These are phyloP conservation scores for Coemansia sp. DNA, from an alignment of 192 early-diverging fungal species.

Conservation along the genomic window DNA sequence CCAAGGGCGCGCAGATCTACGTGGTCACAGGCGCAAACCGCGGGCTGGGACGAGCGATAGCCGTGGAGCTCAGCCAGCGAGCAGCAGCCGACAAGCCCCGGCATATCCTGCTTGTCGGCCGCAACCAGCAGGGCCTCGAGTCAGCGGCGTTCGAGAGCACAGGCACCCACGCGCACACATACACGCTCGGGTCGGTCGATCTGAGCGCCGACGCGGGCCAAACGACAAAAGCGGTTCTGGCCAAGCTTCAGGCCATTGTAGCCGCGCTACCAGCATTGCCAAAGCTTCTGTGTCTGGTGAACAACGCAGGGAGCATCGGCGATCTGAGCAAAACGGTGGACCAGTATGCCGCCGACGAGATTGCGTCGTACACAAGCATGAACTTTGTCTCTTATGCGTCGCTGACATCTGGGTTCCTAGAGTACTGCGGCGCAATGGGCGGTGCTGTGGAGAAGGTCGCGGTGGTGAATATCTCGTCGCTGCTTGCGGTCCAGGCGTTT, in stretches of 20 bases:
- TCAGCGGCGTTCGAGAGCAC: constrained; percentile 15
- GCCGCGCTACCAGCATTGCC: background rate
- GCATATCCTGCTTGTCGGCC: constrained; percentile 61
- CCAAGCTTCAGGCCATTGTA: constrained; percentile 4
- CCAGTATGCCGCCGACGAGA: constrained; percentile 53
- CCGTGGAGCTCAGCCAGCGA: constrained; percentile 35
- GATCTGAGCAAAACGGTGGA: constrained; percentile 60
- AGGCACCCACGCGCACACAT: constrained; percentile 14
- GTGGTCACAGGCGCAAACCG: constrained; percentile 67
- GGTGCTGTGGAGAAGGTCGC: constrained; percentile 18
- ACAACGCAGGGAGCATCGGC: constrained; percentile 75
- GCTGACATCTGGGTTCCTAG: constrained; percentile 45
- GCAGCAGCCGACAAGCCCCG: constrained; percentile 24
- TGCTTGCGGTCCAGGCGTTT: constrained; percentile 70
- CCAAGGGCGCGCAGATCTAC: constrained; percentile 14
- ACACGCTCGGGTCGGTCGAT: constrained; percentile 21
- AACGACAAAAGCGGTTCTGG: constrained; percentile 8
- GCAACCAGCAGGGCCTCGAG: constrained; percentile 39
- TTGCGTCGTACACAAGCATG: constrained; percentile 52
- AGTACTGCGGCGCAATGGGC: background rate
- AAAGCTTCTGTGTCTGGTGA: constrained; percentile 52
- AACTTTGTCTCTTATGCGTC: constrained; percentile 62
- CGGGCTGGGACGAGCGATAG: constrained; percentile 62
- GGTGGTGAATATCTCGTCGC: constrained; percentile 78
- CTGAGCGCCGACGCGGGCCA: background rate